phyloP scores from a whole-genome alignment of 2,329 filamentous ascomycete species.

The Xylaria sp. region DNA sequence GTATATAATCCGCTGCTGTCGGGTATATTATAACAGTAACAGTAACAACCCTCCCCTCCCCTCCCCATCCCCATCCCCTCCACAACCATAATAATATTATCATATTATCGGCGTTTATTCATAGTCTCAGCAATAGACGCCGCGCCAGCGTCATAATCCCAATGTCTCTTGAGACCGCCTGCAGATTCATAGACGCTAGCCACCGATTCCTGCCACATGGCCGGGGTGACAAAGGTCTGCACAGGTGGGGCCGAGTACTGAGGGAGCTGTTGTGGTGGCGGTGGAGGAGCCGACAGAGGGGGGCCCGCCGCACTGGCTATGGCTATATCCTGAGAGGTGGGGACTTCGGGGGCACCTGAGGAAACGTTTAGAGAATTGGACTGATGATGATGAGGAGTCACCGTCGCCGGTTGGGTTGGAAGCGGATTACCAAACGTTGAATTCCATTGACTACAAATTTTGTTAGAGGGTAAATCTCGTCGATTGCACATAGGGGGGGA shows the following conservation, averaged over 20 bases:
- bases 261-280: constrained; percentile 60
- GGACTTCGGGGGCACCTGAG: constrained; percentile 64
- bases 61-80: background rate
- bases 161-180: constrained; percentile 70
- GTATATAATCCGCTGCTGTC: background rate
- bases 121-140: constrained; percentile 45
- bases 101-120: constrained; percentile 47
- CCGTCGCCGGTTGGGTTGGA: constrained; percentile 55
- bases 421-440: constrained; percentile 84
- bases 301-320: constrained; percentile 58
- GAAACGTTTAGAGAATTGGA: constrained; percentile 63
- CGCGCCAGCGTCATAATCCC: constrained; percentile 62
- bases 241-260: constrained; percentile 65
- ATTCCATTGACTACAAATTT: constrained; percentile 83
- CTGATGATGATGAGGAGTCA: constrained; percentile 58
- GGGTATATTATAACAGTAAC: too few species aligned
- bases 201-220: constrained; percentile 79
- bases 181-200: constrained; percentile 71
- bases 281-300: constrained; percentile 56
- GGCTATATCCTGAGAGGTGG: constrained; percentile 64
- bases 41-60: background rate
- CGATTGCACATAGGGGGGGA: background rate
- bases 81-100: too few species aligned
- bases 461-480: background rate
- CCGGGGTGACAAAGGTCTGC: constrained; percentile 71